These are phyloP conservation scores for Backusella macrospora DNA, from an alignment of 192 early-diverging fungal species.

Conservation along the genomic window DNA sequence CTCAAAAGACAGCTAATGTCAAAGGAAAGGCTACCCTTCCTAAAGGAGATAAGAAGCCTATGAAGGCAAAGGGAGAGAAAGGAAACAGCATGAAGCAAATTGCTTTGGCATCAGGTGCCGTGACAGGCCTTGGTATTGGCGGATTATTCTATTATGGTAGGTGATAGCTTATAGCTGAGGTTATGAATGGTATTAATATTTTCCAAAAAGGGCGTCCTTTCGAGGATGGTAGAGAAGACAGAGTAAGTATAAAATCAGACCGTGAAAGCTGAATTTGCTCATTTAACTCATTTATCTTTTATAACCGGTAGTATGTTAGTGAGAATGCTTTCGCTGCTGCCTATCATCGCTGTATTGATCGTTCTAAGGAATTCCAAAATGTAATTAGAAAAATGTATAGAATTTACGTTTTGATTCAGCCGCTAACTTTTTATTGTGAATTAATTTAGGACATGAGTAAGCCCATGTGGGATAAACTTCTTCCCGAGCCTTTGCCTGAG, in stretches of 20 bases:
- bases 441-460: constrained; percentile 52
- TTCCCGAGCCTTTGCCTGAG: constrained; percentile 88
- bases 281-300: not conserved
- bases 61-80: constrained; percentile 47
- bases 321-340: constrained; percentile 36
- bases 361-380: constrained; percentile 33
- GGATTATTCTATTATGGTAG: constrained; percentile 50
- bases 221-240: constrained; percentile 40
- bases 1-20: constrained; percentile 42
- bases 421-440: constrained; percentile 18
- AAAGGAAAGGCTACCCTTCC: constrained; percentile 47
- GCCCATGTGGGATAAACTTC: constrained; percentile 83
- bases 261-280: not conserved
- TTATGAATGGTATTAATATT: not conserved
- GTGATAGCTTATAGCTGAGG: not conserved
- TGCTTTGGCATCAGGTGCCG: constrained; percentile 41
- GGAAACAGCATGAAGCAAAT: constrained; percentile 40
- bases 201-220: constrained; percentile 37
- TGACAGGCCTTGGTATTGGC: constrained; percentile 38
- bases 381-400: constrained; percentile 32
- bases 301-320: constrained; percentile 26
- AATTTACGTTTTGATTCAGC: constrained; percentile 23
- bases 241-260: constrained; percentile 13
- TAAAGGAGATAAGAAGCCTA: constrained; percentile 57
- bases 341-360: constrained; percentile 36